A percentile compares a stretch with the other conserved stretches of the same genome.
Evolutionary conservation across 805 yeast genomes (phyloP).

Genomic region (Komagataella pseudopastoris): DNA sequence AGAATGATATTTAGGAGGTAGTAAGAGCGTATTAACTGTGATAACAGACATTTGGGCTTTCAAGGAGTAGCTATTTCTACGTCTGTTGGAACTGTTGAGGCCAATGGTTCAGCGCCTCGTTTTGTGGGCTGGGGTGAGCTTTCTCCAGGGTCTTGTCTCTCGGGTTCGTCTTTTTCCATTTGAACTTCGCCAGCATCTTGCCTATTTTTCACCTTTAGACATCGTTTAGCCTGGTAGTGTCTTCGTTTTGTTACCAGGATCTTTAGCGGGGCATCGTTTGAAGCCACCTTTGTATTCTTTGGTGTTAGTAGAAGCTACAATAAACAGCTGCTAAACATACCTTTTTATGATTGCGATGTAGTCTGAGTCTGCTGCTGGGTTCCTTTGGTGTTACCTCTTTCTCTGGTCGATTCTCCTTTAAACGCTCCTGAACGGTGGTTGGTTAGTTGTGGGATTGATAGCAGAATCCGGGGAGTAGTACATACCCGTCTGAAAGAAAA

Average conservation of each 20-base stretch:
- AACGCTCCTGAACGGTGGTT: not conserved
- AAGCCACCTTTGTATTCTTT: not conserved
- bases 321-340: not conserved
- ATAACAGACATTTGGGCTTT: too few species aligned
- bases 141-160: not conserved
- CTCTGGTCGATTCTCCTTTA: not conserved
- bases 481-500: not conserved
- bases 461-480: not conserved
- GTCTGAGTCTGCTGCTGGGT: not conserved
- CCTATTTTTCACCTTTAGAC: too few species aligned
- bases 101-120: not conserved
- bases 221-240: not conserved
- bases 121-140: not conserved
- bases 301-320: not conserved
- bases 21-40: not conserved
- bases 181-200: not conserved
- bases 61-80: not conserved
- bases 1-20: not conserved
- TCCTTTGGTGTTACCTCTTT: not conserved
- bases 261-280: not conserved
- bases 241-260: not conserved
- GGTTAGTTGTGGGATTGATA: not conserved
- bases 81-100: not conserved
- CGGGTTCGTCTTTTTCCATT: not conserved
- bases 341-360: not conserved